A percentile compares a stretch with the other conserved stretches of the same genome.
phyloP scores from a whole-genome alignment of 345 rosid species.

The Eutrema yunnanense region DNA sequence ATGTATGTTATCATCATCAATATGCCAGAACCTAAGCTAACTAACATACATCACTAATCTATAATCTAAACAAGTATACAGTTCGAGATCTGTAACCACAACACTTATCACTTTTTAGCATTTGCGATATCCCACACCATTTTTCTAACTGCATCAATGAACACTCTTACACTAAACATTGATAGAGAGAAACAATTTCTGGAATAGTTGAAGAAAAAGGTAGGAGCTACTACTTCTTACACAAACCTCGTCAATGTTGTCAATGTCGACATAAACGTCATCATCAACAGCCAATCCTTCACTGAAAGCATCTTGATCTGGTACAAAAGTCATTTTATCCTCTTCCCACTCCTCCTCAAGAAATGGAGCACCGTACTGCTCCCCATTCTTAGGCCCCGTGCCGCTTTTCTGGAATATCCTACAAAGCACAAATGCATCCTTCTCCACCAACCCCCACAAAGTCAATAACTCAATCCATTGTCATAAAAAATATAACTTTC shows the following conservation, averaged over 20 bases:
- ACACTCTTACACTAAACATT: neutral
- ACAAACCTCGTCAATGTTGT: constrained; percentile 52
- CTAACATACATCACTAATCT: neutral
- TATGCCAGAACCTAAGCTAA: neutral
- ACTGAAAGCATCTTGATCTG: constrained; percentile 43
- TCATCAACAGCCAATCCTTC: constrained; percentile 25
- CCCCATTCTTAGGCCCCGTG: constrained; percentile 96
- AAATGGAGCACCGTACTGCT: constrained; percentile 96
- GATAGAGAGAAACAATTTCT: neutral
- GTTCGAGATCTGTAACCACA: neutral
- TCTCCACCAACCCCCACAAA: constrained; percentile 17
- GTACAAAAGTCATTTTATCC: constrained; percentile 40
- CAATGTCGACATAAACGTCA: constrained; percentile 54
- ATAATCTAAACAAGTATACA: neutral
- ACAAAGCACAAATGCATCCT: constrained; percentile 87
- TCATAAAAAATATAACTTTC: neutral
- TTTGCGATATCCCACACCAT: neutral
- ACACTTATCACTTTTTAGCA: neutral
- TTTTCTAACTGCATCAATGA: neutral
- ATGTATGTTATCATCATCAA: neutral
- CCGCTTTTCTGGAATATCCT: constrained; percentile 97
- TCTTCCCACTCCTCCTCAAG: constrained; percentile 94
- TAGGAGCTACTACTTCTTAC: neutral
- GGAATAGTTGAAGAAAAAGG: neutral
- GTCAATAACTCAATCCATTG: neutral